These are phyloP conservation scores for Phialocephala subalpina DNA, from an alignment of 2,329 filamentous ascomycete genomes.

Conservation along the genomic window DNA sequence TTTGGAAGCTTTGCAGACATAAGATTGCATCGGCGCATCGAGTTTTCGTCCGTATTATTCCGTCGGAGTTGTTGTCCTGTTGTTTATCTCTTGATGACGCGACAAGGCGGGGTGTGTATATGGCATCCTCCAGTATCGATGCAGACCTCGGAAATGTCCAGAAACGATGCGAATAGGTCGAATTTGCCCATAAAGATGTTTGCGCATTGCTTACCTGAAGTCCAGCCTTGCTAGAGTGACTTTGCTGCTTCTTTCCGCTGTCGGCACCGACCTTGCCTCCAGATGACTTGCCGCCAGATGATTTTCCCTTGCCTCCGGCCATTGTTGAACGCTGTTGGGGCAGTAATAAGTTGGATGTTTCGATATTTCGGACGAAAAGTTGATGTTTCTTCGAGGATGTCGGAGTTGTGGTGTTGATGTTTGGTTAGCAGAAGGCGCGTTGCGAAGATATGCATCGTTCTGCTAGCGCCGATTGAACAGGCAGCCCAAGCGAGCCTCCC, in stretches of 20 bases:
- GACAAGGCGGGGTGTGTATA: conserved; percentile 40
- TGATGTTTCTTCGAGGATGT: conserved; percentile 31
- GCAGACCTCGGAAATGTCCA: conserved; percentile 19
- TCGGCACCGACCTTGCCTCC: conserved; percentile 46
- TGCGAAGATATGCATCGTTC: conserved; percentile 24
- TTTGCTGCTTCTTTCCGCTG: conserved; percentile 46
- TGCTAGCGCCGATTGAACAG: conserved; percentile 28
- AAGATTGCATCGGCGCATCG: conserved; percentile 14
- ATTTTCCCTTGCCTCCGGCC: conserved; percentile 48
- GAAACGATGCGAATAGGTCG: conserved; percentile 15
- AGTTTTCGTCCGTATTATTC: conserved; percentile 10
- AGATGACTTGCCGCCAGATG: conserved; percentile 47
- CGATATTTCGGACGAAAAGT: conserved; percentile 25
- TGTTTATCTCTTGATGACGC: conserved; percentile 32
- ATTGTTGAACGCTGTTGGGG: conserved; percentile 35
- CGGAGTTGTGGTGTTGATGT: conserved; percentile 32
- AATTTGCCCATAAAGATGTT: conserved; percentile 13
- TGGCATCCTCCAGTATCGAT: conserved; percentile 28
- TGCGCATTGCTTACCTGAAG: conserved; percentile 46
- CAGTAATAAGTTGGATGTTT: conserved; percentile 17
- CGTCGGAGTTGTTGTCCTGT: conserved; percentile 16
- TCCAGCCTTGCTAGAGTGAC: conserved; percentile 47
- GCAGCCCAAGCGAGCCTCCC: conserved; percentile 32
- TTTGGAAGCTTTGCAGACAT: conserved; percentile 17
- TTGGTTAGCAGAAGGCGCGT: conserved; percentile 34